phyloP scores from a whole-genome alignment of 305 asterid species.

The Ajuga reptans region DNA sequence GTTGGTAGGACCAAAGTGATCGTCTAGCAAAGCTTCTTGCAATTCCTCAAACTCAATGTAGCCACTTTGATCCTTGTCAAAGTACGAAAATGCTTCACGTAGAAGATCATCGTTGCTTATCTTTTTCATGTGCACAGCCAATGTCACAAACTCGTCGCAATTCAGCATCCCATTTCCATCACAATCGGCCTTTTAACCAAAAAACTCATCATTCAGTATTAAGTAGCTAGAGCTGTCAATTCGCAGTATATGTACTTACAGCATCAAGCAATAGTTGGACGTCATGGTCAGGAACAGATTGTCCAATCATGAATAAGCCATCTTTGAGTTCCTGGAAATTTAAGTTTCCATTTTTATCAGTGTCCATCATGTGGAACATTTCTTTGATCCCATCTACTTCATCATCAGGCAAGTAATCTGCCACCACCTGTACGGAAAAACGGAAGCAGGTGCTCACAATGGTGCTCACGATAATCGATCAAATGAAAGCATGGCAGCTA shows the following conservation, averaged over 20 bases:
- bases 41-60: slow-evolving; percentile 74
- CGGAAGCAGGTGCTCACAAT: too few species aligned
- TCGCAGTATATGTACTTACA: slow-evolving; percentile 31
- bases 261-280: slow-evolving; percentile 63
- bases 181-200: slow-evolving; percentile 46
- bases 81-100: slow-evolving; percentile 48
- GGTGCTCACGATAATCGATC: too few species aligned
- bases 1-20: slow-evolving; percentile 37
- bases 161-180: slow-evolving; percentile 69
- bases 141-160: slow-evolving; percentile 63
- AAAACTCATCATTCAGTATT: not conserved
- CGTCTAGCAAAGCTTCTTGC: slow-evolving; percentile 51
- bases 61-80: slow-evolving; percentile 67
- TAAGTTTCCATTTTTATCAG: slow-evolving; percentile 63
- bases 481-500: not conserved
- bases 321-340: slow-evolving; percentile 64
- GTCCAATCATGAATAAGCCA: slow-evolving; percentile 57
- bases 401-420: slow-evolving; percentile 67
- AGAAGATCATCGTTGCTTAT: slow-evolving; percentile 61
- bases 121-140: slow-evolving; percentile 69
- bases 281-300: slow-evolving; percentile 56
- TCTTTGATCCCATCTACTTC: slow-evolving; percentile 50
- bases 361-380: slow-evolving; percentile 74
- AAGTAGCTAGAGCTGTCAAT: too few species aligned
- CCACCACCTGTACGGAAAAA: slow-evolving; percentile 78